Conservation (phyloP, 2,329 filamentous ascomycete species). For the Penicillium freii region DNA sequence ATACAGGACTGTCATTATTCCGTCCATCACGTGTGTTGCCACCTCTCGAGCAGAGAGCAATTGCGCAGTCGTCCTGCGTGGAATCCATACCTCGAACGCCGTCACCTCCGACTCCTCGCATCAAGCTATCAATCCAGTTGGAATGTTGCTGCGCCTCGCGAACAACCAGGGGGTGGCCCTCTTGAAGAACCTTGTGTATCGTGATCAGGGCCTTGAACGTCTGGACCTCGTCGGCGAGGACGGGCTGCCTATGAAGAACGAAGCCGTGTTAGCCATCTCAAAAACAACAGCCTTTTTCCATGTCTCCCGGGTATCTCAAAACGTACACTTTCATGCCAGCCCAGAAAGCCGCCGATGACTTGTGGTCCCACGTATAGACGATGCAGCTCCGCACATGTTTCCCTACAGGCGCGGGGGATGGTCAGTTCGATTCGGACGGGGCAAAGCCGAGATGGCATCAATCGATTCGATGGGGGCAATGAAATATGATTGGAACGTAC, state of each 20-base stretch:
- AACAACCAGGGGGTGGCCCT: slow-evolving; percentile 84
- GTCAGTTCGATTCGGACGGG: slow-evolving; percentile 4
- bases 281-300: not conserved
- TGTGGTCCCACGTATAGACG: slow-evolving; percentile 99
- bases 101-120: slow-evolving; percentile 76
- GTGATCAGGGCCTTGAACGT: slow-evolving; percentile 98
- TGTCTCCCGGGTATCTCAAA: not conserved
- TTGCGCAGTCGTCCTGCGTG: not conserved
- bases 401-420: slow-evolving; percentile 40
- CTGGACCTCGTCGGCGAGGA: slow-evolving; percentile 95
- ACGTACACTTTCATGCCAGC: slow-evolving; percentile 95
- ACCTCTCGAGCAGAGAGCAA: not conserved
- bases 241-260: slow-evolving; percentile 69
- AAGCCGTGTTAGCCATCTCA: slow-evolving; percentile 10
- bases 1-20: slow-evolving; percentile 16
- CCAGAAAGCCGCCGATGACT: slow-evolving; percentile 94
- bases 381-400: slow-evolving; percentile 99
- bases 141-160: slow-evolving; percentile 86
- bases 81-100: slow-evolving; percentile 66
- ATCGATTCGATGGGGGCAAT: slow-evolving; percentile 9
- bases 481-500: slow-evolving; percentile 40
- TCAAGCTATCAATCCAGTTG: slow-evolving; percentile 89
- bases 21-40: slow-evolving; percentile 1
- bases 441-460: slow-evolving; percentile 6
- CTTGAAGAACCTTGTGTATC: slow-evolving; percentile 94